A percentile compares a stretch with the other conserved stretches of the same genome.
phyloP scores from a whole-genome alignment of 2,329 filamentous ascomycete genomes.

The Polytolypa hystricis region DNA sequence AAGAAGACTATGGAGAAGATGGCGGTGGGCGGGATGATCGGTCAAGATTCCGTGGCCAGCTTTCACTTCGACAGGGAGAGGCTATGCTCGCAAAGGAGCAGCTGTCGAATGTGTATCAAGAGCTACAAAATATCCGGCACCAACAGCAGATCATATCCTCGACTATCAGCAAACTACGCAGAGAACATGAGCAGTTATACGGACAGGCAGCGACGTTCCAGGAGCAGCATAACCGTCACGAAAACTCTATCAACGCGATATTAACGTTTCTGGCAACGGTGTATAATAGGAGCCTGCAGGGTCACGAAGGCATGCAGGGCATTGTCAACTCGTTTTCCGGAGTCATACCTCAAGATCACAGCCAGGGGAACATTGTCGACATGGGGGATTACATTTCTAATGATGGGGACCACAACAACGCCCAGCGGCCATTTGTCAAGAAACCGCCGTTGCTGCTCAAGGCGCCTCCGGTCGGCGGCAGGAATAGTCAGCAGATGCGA shows the following conservation, averaged over 20 bases:
- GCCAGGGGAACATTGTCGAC: conserved; percentile 51
- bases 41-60: conserved; percentile 26
- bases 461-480: conserved; percentile 24
- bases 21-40: conserved; percentile 23
- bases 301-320: conserved; percentile 62
- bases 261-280: conserved; percentile 93
- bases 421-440: conserved; percentile 33
- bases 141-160: conserved; percentile 78
- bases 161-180: conserved; percentile 67
- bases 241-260: conserved; percentile 98
- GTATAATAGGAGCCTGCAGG: conserved; percentile 85
- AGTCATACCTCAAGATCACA: conserved; percentile 51
- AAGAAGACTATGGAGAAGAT: conserved; percentile 43
- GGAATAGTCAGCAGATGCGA: conserved; percentile 18
- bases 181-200: conserved; percentile 79
- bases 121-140: conserved; percentile 69
- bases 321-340: conserved; percentile 75
- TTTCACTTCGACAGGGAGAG: conserved; percentile 29
- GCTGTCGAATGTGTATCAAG: conserved; percentile 62
- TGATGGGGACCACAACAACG: conserved; percentile 9
- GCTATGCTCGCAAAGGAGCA: conserved; percentile 56
- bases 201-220: conserved; percentile 84
- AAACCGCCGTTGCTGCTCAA: conserved; percentile 38
- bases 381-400: conserved; percentile 41
- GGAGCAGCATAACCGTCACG: conserved; percentile 85